Base-by-base conservation (phyloP, 352 stramenopile species). In the Globisporangium carolinianum region DNA sequence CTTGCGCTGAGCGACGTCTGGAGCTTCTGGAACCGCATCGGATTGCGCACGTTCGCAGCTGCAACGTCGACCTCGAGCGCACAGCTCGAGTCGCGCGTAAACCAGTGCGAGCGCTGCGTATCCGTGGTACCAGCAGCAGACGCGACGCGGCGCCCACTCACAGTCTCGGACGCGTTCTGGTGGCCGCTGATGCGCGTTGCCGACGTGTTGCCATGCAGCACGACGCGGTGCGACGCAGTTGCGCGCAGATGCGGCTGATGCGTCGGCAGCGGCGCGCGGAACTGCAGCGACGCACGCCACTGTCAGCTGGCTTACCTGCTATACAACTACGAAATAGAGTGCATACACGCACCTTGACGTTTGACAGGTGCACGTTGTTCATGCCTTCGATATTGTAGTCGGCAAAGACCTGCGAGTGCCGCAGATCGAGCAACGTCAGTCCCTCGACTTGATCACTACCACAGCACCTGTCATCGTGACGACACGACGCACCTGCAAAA, bases 341-440 rank as follows among this genome's bases (percentile, higher is more conserved):
- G 24, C 24, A 24, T 24, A 14, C 15, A 51, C 58, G 37, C 65
- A 90, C 77, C 65, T 84, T 91, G 42, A 82, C 69, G 43, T 91
- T 79, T 24, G 69, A 69, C 14, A 96, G 63, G 53, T 83, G 75
- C 18, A 96, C 61, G 9, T 74, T 72, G 62, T 91, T 96, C 86
- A 96, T 96, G n/a, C 89, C 89, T 76, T 95, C 87, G 38, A 97
- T 94, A 43, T 93, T 91, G 70, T 96, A 95, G 63, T 97, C 89
- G 1, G 88, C 85, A 72, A 96, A 96, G 5, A 93, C 72, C 79
- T 94, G 41, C 9, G n/a, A 39, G 24, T 91, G 87, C 24, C 24
- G 24, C 24, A 24, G 24, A 24, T 24, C 24, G 24, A 24, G 24
- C 24, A 24, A 24, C 24, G 24, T 24, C 24, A 24, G 24, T 24